A percentile compares a stretch with the other conserved stretches of the same genome.
phyloP scores from a whole-genome alignment of 192 early-diverging fungal genomes.

The Backusella circina region DNA sequence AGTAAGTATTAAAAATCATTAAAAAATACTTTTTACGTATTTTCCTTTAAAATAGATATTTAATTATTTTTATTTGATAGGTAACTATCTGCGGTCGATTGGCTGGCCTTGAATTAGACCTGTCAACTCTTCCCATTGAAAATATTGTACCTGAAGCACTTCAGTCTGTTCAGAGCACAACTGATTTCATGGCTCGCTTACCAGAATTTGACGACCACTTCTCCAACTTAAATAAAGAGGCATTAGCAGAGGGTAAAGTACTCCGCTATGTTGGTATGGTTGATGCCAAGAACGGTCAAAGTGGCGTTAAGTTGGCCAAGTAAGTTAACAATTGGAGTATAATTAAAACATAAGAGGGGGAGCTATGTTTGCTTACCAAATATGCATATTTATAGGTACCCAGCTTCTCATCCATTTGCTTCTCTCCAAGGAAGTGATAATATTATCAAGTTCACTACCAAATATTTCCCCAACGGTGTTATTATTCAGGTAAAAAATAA shows the following conservation, averaged over 20 bases:
- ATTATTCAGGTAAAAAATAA: constrained; percentile 69
- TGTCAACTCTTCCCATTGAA: constrained; percentile 82
- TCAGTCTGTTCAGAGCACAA: constrained; percentile 61
- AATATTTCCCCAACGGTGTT: constrained; percentile 90
- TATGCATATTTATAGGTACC: constrained; percentile 52
- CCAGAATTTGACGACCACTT: constrained; percentile 89
- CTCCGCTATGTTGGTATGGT: constrained; percentile 92
- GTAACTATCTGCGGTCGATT: constrained; percentile 85
- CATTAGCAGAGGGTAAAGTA: constrained; percentile 67
- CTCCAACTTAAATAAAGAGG: constrained; percentile 74
- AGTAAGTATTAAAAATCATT: constrained; percentile 41
- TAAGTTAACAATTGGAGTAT: constrained; percentile 25
- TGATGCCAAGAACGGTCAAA: constrained; percentile 58
- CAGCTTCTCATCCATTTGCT: constrained; percentile 90
- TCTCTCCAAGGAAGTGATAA: constrained; percentile 97
- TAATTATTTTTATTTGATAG: constrained; percentile 20
- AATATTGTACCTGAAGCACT: constrained; percentile 94
- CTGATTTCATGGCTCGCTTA: constrained; percentile 83
- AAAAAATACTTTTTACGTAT: constrained; percentile 1
- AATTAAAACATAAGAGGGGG: not conserved
- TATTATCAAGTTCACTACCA: constrained; percentile 94
- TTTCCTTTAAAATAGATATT: not conserved
- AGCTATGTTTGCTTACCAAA: constrained; percentile 3
- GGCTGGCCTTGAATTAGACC: constrained; percentile 74
- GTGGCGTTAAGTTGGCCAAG: constrained; percentile 76